Percentiles rank a stretch among this genome's conserved stretches.
Conservation (phyloP, 768 basidiomycete genomes). For the Amylocystis lapponica region DNA sequence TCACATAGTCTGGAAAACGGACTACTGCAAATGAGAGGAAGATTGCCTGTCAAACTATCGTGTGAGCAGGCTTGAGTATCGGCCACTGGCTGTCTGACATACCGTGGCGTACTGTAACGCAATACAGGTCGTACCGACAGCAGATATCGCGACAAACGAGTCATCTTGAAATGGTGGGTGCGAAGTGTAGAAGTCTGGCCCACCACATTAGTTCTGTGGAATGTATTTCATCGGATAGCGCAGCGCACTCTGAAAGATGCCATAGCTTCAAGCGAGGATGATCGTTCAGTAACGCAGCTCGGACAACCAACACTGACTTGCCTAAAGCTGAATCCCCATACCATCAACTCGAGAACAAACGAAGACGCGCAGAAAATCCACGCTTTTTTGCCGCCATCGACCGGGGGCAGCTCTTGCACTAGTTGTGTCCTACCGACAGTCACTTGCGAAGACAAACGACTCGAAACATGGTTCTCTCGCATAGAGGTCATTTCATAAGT, state of each 20-base stretch:
- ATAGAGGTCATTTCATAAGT: too few species aligned
- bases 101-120: conserved; percentile 15
- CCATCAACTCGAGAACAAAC: conserved; percentile 15
- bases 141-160: conserved; percentile 10
- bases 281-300: background rate
- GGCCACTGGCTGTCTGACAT: background rate
- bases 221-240: background rate
- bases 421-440: too few species aligned
- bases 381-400: conserved; percentile 16
- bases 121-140: conserved; percentile 11
- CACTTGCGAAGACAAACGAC: too few species aligned
- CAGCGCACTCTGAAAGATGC: conserved; percentile 16
- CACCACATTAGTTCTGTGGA: background rate
- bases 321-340: conserved; percentile 21
- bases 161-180: conserved; percentile 12
- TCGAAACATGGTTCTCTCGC: too few species aligned
- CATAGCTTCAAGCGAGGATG: conserved; percentile 17
- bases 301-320: background rate
- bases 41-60: background rate
- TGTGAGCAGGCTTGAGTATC: background rate
- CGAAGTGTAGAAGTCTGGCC: conserved; percentile 14
- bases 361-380: conserved; percentile 16
- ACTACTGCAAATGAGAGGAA: conserved; percentile 6
- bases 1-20: conserved; percentile 11
- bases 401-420: conserved; percentile 18